These are phyloP conservation scores for Penicillium bialowiezense DNA, from an alignment of 495 filamentous ascomycete species.

Conservation along the genomic window DNA sequence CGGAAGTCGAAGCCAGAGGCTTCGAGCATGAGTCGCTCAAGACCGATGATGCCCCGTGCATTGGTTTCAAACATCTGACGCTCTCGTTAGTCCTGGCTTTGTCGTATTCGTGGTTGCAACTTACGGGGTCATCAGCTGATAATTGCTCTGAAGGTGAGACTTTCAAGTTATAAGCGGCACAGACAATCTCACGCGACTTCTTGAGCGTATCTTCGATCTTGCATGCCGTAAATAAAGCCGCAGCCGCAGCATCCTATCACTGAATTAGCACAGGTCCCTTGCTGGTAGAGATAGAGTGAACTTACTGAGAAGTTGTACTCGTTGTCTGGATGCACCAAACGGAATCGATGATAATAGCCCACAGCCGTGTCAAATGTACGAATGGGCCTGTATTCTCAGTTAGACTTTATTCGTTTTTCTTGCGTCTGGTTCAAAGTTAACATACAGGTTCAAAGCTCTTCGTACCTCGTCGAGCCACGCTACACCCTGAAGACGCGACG, in stretches of 20 bases:
- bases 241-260: conserved; percentile 74
- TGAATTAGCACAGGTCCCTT: conserved; percentile 10
- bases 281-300: not conserved
- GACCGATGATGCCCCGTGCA: conserved; percentile 74
- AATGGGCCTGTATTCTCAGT: conserved; percentile 55
- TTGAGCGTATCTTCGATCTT: conserved; percentile 98
- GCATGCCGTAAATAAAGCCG: conserved; percentile 86
- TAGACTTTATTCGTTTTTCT: conserved; percentile 9
- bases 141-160: conserved; percentile 66
- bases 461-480: conserved; percentile 79
- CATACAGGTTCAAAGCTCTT: conserved; percentile 66
- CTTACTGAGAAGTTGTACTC: conserved; percentile 61
- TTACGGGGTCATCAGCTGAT: conserved; percentile 77
- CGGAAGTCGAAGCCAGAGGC: conserved; percentile 90
- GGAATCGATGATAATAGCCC: conserved; percentile 86
- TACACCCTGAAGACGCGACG: conserved; percentile 69
- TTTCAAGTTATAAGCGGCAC: conserved; percentile 84
- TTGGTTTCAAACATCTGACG: conserved; percentile 71
- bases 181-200: conserved; percentile 90
- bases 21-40: conserved; percentile 94
- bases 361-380: conserved; percentile 82
- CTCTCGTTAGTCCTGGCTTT: not conserved
- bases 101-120: not conserved
- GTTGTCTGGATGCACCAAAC: conserved; percentile 69
- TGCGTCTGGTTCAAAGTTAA: conserved; percentile 6